These are phyloP conservation scores for Fusarium luffae DNA, from an alignment of 2,329 filamentous ascomycete genomes.

Conservation along the genomic window DNA sequence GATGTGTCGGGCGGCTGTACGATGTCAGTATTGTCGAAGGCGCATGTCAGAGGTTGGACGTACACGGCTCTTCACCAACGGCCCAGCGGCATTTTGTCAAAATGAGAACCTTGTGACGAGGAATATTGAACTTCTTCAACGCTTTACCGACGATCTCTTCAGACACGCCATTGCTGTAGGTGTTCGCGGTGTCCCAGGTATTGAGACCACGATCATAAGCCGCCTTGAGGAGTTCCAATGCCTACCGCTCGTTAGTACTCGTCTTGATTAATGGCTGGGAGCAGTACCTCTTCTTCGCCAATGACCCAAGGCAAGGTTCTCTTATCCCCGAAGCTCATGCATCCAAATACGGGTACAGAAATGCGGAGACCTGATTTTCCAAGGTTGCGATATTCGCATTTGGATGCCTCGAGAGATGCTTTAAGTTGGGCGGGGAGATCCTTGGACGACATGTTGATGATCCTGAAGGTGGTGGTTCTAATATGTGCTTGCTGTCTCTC, in stretches of 20 bases:
- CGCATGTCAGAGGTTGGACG: rapidly evolving
- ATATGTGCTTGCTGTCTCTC: too few relatives aligned
- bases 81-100: conserved; percentile 34
- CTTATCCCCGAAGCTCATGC: conserved; percentile 35
- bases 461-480: too few relatives aligned
- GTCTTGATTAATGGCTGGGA: rapidly evolving
- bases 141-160: conserved; percentile 36
- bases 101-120: conserved; percentile 31
- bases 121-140: conserved; percentile 28
- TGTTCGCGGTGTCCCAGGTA: conserved; percentile 34
- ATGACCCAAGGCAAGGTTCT: conserved; percentile 28
- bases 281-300: conserved; percentile 19
- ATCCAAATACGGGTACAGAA: conserved; percentile 27
- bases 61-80: conserved; percentile 33
- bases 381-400: conserved; percentile 32
- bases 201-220: conserved; percentile 36
- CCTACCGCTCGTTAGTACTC: background rate
- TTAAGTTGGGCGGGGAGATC: conserved; percentile 24
- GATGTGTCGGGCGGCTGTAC: conserved; percentile 13
- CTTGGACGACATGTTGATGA: conserved; percentile 10
- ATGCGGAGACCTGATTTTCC: conserved; percentile 23
- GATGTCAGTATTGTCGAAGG: rapidly evolving
- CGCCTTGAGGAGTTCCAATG: conserved; percentile 26
- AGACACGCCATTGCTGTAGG: conserved; percentile 22
- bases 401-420: conserved; percentile 22